phyloP scores from a whole-genome alignment of 139 green algal species.

The Tetradesmus obliquus region DNA sequence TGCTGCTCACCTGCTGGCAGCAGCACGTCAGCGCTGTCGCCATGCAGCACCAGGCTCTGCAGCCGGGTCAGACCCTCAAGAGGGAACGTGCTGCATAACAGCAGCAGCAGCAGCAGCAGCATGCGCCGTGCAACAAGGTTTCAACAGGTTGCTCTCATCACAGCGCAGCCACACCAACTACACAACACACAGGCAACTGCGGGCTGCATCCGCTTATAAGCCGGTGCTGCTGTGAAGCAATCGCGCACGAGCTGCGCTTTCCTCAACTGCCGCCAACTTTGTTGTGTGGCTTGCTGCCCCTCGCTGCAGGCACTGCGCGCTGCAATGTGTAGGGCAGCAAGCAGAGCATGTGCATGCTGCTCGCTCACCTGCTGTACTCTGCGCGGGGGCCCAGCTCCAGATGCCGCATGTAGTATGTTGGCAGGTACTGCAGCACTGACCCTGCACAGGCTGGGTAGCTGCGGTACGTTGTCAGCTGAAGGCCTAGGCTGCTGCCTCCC shows the following conservation, averaged over 20 bases:
- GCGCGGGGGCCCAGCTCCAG: conserved; percentile 1
- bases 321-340: too few relatives aligned
- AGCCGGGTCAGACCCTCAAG: conserved; percentile 7
- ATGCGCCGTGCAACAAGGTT: too few relatives aligned
- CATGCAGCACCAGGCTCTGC: not conserved
- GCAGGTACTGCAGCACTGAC: conserved; percentile 12
- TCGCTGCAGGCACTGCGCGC: too few relatives aligned
- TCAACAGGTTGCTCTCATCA: too few relatives aligned
- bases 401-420: not conserved
- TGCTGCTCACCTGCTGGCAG: not conserved
- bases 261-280: too few relatives aligned
- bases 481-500: not conserved
- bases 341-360: not conserved
- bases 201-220: too few relatives aligned
- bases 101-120: not conserved
- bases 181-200: too few relatives aligned
- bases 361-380: conserved; percentile 7
- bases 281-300: too few relatives aligned
- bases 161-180: too few relatives aligned
- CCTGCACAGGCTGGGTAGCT: conserved; percentile 21
- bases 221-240: too few relatives aligned
- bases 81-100: not conserved
- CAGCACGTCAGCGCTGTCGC: not conserved
- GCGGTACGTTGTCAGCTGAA: conserved; percentile 1
- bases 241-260: too few relatives aligned